Evolutionary conservation across 106 monocot species (phyloP), one percentile per base, ranked within the genome.

Genomic region (Dendrobium chrysotoxum): DNA sequence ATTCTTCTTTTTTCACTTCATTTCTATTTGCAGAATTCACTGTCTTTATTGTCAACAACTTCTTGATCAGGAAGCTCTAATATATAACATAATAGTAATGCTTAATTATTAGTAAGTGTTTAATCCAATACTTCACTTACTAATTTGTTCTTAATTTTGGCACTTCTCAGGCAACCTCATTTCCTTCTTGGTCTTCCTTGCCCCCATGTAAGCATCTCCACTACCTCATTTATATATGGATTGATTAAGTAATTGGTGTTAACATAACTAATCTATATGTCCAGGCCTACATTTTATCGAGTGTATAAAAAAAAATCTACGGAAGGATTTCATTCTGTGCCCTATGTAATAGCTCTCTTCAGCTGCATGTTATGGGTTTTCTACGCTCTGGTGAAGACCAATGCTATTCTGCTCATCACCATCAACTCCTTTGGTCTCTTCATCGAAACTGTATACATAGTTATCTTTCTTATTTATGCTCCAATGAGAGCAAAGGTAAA

Each of bases 311-410:
- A 81, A 40, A 89, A 86, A 83, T 86, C 89, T 0, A 89, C 86
- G 0, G 86, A 89, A 71, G 89, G 86, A 6, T 94, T 94, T 57
- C 89, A 89, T 0, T 89, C 89, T 0, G 28, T 88, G 20, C 94
- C 94, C 0, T 94, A 91, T 45, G 79, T 86, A 4, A 84, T 88
- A 0, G 84, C 91, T 1, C 85, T 94, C 28, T 90, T 95, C 81
- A 92, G 92, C 54, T 53, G 86, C 25, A 92, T 86, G 88, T 70
- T 95, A 47, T 92, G 90, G 92, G 84, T 95, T 15, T 90, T 77
- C 86, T 95, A 92, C 61, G 92, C 92, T 13, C 16, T 86, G 28
- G 7, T 84, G 35, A 88, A 90, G 78, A 82, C 85, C 8, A 38
- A 85, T 31, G 82, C 83, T 5, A 28, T 15, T 57, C 89, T 96